Percentiles rank a stretch among this genome's conserved stretches.
Evolutionary conservation across 495 filamentous ascomycete genomes (phyloP).

Genomic region (Hapsidospora chrysogenum): DNA sequence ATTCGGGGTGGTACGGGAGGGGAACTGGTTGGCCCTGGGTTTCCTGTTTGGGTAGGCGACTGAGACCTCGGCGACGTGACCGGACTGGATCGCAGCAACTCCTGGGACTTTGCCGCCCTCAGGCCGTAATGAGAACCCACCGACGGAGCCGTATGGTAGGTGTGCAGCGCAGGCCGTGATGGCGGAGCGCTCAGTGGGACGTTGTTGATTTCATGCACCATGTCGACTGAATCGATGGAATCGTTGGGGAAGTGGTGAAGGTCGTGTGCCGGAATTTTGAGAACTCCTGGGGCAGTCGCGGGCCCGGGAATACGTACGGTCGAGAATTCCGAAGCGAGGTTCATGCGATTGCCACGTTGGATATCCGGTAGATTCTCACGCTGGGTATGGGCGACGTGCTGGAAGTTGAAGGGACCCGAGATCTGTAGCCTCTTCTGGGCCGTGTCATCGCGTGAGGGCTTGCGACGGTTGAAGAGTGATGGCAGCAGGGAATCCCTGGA

Average conservation of each 20-base stretch:
- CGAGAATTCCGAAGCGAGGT: slow-evolving; percentile 50
- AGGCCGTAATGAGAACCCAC: no score
- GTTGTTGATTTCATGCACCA: no score
- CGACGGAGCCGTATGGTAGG: no score
- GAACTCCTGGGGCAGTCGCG: slow-evolving; percentile 35
- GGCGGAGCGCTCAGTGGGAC: no score
- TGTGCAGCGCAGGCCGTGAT: no score
- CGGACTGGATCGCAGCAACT: slow-evolving; percentile 25
- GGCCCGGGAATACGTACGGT: slow-evolving; percentile 51
- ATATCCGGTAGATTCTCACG: slow-evolving; percentile 44
- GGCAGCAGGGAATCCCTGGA: slow-evolving; percentile 23
- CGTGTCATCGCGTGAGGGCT: slow-evolving; percentile 9
- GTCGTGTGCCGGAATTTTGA: slow-evolving; percentile 46
- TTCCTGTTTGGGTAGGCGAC: slow-evolving; percentile 3
- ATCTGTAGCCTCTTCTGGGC: slow-evolving; percentile 33
- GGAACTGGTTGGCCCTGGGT: slow-evolving; percentile 9
- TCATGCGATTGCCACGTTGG: slow-evolving; percentile 36
- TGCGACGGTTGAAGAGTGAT: slow-evolving; percentile 23
- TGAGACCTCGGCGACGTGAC: slow-evolving; percentile 31
- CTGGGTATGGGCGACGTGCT: slow-evolving; percentile 67
- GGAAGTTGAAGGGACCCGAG: slow-evolving; percentile 76
- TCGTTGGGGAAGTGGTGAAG: slow-evolving; percentile 42
- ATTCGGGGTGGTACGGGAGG: slow-evolving; percentile 24
- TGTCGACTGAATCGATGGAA: slow-evolving; percentile 35
- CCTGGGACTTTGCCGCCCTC: slow-evolving; percentile 26